Percentiles rank a stretch among this genome's conserved stretches.
Evolutionary conservation across 805 yeast genomes (phyloP).

Genomic region (Yamadazyma sp.): DNA sequence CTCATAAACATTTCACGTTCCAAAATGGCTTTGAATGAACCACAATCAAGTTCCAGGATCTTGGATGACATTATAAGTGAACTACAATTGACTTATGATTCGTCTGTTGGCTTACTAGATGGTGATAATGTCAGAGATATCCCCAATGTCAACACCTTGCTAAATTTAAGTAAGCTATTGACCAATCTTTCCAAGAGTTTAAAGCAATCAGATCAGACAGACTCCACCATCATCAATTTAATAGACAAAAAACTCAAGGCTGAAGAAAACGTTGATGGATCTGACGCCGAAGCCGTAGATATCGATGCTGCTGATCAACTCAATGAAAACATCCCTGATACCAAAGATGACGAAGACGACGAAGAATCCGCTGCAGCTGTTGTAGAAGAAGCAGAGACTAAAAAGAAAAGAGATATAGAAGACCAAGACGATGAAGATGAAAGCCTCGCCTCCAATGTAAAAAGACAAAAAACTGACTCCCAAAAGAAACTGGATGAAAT

Average conservation of each 20-base stretch:
- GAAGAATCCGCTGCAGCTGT: not conserved
- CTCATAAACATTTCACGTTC: not conserved
- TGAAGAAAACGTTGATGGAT: conserved; percentile 3
- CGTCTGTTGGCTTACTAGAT: conserved; percentile 55
- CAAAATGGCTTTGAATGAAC: conserved; percentile 7
- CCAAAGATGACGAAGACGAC: not conserved
- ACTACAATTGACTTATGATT: conserved; percentile 53
- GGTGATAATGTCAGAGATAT: conserved; percentile 50
- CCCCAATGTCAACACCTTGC: conserved; percentile 41
- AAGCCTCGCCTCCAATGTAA: not conserved
- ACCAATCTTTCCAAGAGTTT: conserved; percentile 39
- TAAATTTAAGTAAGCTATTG: conserved; percentile 44
- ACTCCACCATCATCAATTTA: conserved; percentile 13
- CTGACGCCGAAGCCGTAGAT: conserved; percentile 10
- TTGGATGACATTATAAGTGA: conserved; percentile 52
- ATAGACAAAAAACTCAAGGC: conserved; percentile 8
- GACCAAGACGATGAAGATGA: conserved; percentile 3
- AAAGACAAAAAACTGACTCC: not conserved
- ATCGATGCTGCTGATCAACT: not conserved
- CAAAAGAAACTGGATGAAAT: not conserved
- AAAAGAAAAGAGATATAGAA: not conserved
- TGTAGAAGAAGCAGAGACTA: not conserved
- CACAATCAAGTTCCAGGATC: conserved; percentile 36
- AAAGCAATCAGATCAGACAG: conserved; percentile 28
- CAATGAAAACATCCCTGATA: not conserved